Evolutionary conservation across 1,284 basidiomycete genomes (phyloP).

Genomic region (Tilletia walkeri): DNA sequence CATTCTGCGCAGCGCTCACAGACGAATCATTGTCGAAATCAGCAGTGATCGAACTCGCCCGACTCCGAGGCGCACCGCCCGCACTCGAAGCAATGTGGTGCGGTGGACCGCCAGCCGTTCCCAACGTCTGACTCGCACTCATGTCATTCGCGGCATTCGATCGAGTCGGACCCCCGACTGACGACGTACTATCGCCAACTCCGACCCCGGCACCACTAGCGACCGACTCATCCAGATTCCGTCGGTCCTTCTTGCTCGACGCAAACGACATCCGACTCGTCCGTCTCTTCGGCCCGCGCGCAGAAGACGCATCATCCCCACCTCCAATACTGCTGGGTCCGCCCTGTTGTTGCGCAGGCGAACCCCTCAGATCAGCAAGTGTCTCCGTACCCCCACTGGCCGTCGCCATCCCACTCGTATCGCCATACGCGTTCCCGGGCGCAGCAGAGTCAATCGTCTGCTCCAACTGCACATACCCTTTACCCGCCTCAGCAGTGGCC

Average conservation of each 20-base stretch:
- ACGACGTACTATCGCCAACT: not conserved
- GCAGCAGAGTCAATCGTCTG: not conserved
- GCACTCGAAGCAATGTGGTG: not conserved
- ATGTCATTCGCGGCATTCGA: no score
- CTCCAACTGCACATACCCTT: constrained; percentile 32
- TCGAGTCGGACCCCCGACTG: not conserved
- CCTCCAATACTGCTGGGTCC: not conserved
- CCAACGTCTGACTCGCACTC: no score
- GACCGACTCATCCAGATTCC: constrained; percentile 23
- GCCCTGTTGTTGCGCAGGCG: constrained; percentile 20
- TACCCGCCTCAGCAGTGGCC: constrained; percentile 28
- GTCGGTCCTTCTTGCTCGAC: constrained; percentile 32
- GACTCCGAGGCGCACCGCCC: constrained; percentile 17
- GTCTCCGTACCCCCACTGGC: constrained; percentile 26
- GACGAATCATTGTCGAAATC: not conserved
- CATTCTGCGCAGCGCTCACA: not conserved
- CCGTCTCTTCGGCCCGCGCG: constrained; percentile 31
- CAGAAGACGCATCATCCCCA: constrained; percentile 23
- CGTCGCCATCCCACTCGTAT: not conserved
- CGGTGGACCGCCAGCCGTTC: no score
- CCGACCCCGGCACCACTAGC: constrained; percentile 13
- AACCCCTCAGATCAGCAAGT: constrained; percentile 25
- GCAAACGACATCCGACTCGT: constrained; percentile 43
- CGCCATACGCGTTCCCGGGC: not conserved
- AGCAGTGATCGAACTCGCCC: constrained; percentile 27